A percentile compares a stretch with the other conserved stretches of the same genome.
Conservation (phyloP, 1,284 basidiomycete species). For the Ceratobasidium theobromae region DNA sequence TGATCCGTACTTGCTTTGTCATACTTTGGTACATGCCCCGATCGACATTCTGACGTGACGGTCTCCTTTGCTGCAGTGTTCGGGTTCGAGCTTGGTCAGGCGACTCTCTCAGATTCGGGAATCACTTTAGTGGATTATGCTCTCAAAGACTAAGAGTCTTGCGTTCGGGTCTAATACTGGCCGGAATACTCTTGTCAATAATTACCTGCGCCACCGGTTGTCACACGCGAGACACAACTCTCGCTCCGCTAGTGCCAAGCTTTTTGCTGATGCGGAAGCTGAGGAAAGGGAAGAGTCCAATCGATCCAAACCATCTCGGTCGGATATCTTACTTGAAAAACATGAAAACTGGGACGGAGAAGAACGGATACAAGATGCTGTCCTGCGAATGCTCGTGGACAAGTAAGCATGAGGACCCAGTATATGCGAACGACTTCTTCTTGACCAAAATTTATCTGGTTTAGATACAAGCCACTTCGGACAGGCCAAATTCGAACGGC, state of each 20-base stretch:
- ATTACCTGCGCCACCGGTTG: background rate
- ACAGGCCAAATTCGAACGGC: slow-evolving; percentile 63
- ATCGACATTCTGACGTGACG: no score
- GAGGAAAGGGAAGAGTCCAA: slow-evolving; percentile 52
- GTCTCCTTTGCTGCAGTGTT: no score
- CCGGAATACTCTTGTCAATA: background rate
- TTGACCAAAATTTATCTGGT: background rate
- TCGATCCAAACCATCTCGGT: slow-evolving; percentile 38
- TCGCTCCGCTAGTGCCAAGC: slow-evolving; percentile 59
- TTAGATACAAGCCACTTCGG: slow-evolving; percentile 67
- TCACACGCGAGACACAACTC: background rate
- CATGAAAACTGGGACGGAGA: slow-evolving; percentile 75
- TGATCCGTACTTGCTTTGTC: background rate
- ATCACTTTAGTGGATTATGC: background rate
- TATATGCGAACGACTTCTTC: slow-evolving; percentile 5
- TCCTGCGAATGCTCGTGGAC: slow-evolving; percentile 82
- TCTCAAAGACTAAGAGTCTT: background rate
- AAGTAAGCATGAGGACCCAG: slow-evolving; percentile 45
- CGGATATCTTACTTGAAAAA: slow-evolving; percentile 37
- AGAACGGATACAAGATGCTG: slow-evolving; percentile 68
- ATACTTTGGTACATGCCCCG: background rate
- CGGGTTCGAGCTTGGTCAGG: no score
- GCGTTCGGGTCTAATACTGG: background rate
- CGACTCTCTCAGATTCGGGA: no score
- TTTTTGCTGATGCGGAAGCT: slow-evolving; percentile 66